Conservation (phyloP, 2,329 filamentous ascomycete genomes). For the Venturia asperata region DNA sequence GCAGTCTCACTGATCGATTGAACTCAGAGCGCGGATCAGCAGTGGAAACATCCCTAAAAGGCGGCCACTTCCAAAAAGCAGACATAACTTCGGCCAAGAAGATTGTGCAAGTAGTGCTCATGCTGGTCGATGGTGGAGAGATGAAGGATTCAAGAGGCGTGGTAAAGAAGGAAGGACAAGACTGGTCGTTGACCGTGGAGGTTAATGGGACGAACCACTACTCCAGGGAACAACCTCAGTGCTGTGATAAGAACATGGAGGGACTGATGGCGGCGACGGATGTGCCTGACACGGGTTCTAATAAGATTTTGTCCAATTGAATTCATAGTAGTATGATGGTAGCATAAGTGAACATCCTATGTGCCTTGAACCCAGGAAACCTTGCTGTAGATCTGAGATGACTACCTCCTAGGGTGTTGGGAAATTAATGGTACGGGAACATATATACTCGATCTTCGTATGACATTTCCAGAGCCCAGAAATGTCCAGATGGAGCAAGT, state of each 20-base stretch:
- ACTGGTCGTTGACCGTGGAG: slow-evolving; percentile 28
- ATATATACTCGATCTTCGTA: no score
- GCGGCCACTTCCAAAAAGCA: slow-evolving; percentile 18
- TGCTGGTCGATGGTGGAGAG: slow-evolving; percentile 23
- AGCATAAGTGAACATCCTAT: no score
- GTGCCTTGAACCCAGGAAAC: no score
- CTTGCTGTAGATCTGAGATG: no score
- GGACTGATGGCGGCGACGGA: slow-evolving; percentile 29
- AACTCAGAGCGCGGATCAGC: slow-evolving; percentile 15
- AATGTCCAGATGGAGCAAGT: no score
- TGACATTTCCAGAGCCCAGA: no score
- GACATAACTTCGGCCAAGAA: slow-evolving; percentile 21
- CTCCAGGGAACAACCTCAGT: slow-evolving; percentile 24
- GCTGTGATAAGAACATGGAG: slow-evolving; percentile 28
- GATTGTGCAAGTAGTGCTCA: slow-evolving; percentile 19
- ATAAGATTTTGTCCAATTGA: not conserved
- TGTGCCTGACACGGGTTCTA: slow-evolving; percentile 20
- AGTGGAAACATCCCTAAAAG: not conserved
- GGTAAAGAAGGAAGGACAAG: slow-evolving; percentile 21
- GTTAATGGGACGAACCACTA: slow-evolving; percentile 28
- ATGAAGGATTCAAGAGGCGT: slow-evolving; percentile 25
- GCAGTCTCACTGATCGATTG: not conserved
- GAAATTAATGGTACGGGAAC: no score
- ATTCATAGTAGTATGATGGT: not conserved
- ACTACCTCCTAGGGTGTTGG: no score